Base-by-base conservation (phyloP, 2,329 filamentous ascomycete species). In the Colletotrichum sp. region DNA sequence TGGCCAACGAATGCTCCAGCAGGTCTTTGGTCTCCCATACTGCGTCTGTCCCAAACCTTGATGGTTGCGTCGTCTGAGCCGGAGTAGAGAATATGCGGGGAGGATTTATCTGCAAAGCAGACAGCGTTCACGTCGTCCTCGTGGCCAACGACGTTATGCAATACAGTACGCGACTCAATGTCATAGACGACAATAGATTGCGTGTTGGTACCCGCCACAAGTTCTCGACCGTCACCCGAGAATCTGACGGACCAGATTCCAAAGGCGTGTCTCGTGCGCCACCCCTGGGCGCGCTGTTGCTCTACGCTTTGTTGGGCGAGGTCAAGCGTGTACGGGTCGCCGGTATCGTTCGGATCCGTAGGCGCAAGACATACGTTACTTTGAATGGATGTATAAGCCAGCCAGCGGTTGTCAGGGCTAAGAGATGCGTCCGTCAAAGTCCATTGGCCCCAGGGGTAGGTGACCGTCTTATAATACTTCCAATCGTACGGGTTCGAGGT, bases 11-110 rank as follows among this genome's bases (percentile, higher is more conserved):
- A 94, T 2, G 91, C 92, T 13, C 92, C 92, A 1, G 91, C 92
- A 75, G 92, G 90, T 34, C 96, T 91, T 4, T 93, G 92, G 81
- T 98, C 95, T 55, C 95, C 95, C 89, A 99, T 96, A 84, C 94
- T 96, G 86, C 97, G 91, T 64, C 96, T 92, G 82, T 99, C 97
- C 97, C 97, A 99, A 3, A 99, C 95, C 82, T 98, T 98, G 80
- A 99, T 91, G 1, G 95, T 98, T 3, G 95, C 93, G 82, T 99
- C 97, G 82, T 99, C 97, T 0, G 96, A 98, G 24, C 97, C 97
- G 1, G 96, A 98, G 85, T 98, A 99, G 4, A 99, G 89, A 76
- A 99, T 96, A 82, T 99, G 96, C 2, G 97, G 96, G 0, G 95
- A 98, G 34, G 91, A 91, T 76, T 93, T 93, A 84, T 99, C 96